These are phyloP conservation scores for Malassezia obtusa DNA, from an alignment of 1,284 basidiomycete genomes.

Conservation along the genomic window DNA sequence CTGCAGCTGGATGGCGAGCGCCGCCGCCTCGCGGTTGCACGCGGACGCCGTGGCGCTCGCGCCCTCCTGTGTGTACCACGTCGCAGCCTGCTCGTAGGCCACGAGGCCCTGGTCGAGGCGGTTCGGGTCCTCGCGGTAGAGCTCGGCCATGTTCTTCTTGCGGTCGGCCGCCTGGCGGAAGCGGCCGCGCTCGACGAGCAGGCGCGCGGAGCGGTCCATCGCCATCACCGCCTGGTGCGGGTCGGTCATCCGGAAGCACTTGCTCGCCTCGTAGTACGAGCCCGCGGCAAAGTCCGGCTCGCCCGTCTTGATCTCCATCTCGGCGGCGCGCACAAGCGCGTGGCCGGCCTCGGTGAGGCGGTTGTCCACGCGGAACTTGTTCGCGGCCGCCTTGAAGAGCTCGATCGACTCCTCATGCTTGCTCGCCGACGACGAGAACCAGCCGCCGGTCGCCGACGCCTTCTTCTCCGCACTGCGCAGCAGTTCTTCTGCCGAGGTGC, in stretches of 20 bases:
- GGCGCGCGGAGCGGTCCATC: conserved; percentile 71
- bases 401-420: conserved; percentile 72
- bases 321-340: conserved; percentile 45
- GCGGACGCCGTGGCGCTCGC: conserved; percentile 92
- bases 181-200: conserved; percentile 72
- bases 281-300: conserved; percentile 47
- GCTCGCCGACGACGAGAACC: conserved; percentile 37
- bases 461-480: conserved; percentile 87
- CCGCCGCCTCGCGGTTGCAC: conserved; percentile 91
- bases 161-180: conserved; percentile 96
- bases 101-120: conserved; percentile 75
- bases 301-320: conserved; percentile 40
- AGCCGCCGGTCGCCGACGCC: conserved; percentile 64
- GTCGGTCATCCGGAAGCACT: conserved; percentile 41
- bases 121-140: conserved; percentile 66
- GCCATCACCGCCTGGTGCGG: conserved; percentile 67
- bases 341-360: conserved; percentile 81
- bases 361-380: conserved; percentile 89
- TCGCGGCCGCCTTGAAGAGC: conserved; percentile 85
- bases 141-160: conserved; percentile 76
- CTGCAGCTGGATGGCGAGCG: conserved; percentile 79
- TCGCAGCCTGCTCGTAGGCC: conserved; percentile 82
- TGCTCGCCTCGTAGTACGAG: conserved; percentile 45
- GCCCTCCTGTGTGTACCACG: conserved; percentile 95
- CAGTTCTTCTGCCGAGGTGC: conserved; percentile 50